Conservation (phyloP, 2,329 filamentous ascomycete species). For the Exophiala viscosa region DNA sequence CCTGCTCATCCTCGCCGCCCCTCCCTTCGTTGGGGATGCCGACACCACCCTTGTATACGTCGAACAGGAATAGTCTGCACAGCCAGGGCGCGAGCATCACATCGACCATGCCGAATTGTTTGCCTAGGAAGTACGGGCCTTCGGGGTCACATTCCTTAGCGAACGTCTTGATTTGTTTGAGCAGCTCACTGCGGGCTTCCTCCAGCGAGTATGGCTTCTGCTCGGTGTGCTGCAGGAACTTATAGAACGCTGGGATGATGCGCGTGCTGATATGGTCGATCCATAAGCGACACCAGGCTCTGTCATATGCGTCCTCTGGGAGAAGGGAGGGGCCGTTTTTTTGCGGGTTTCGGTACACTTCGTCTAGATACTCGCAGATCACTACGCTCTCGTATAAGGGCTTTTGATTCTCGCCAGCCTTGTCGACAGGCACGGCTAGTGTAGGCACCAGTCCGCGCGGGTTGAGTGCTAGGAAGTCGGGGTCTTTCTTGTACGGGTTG, state of each 20-base stretch:
- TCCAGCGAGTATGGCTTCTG: conserved; percentile 44
- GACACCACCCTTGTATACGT: conserved; percentile 66
- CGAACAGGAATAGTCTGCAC: conserved; percentile 67
- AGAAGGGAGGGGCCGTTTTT: conserved; percentile 51
- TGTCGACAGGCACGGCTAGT: conserved; percentile 41
- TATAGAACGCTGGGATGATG: conserved; percentile 68
- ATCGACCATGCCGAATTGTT: conserved; percentile 64
- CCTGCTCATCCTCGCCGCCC: conserved; percentile 51
- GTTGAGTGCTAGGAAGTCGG: conserved; percentile 67
- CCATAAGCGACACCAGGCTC: conserved; percentile 67
- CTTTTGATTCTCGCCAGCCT: conserved; percentile 38
- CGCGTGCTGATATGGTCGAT: conserved; percentile 66
- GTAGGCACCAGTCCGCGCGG: conserved; percentile 74
- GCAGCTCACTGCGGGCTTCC: conserved; percentile 56
- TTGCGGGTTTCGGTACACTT: conserved; percentile 55
- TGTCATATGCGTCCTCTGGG: conserved; percentile 61
- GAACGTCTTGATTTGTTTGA: conserved; percentile 58
- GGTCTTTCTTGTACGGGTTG: conserved; percentile 71
- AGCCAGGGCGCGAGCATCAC: conserved; percentile 71
- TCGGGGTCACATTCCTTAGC: conserved; percentile 57
- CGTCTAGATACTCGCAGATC: conserved; percentile 72
- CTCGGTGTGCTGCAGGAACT: conserved; percentile 51
- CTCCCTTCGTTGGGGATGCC: conserved; percentile 48
- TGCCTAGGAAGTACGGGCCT: conserved; percentile 67
- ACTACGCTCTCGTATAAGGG: conserved; percentile 70